phyloP scores from a whole-genome alignment of 306 rosid genomes.

The Cucurbita moschata region DNA sequence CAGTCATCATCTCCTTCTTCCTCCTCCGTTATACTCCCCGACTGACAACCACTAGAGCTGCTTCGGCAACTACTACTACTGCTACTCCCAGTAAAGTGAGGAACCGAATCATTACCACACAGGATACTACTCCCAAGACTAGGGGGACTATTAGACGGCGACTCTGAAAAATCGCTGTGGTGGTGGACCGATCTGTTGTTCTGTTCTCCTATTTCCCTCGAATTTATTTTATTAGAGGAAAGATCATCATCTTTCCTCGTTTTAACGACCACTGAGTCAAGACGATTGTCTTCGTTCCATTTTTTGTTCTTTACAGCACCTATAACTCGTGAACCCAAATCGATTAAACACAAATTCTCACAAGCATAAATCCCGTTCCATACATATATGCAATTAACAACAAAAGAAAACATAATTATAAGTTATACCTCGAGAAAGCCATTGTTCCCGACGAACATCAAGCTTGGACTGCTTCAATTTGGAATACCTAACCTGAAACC shows the following conservation, averaged over 20 bases:
- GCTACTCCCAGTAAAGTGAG: slow-evolving; percentile 56
- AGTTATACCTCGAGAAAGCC: slow-evolving; percentile 75
- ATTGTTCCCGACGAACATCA: slow-evolving; percentile 96
- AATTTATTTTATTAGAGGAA: slow-evolving; percentile 37
- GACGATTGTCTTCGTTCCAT: slow-evolving; percentile 32
- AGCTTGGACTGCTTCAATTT: slow-evolving; percentile 96
- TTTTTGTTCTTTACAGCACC: slow-evolving; percentile 53
- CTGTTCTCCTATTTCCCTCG: slow-evolving; percentile 30
- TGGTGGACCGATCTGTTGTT: slow-evolving; percentile 33
- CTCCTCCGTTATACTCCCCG: slow-evolving; percentile 70
- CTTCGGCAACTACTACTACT: slow-evolving; percentile 44
- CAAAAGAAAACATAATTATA: neutral
- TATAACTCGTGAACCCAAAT: slow-evolving; percentile 24
- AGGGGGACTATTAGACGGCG: slow-evolving; percentile 42
- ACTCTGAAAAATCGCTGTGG: slow-evolving; percentile 46
- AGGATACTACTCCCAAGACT: slow-evolving; percentile 38
- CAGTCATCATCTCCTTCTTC: slow-evolving; percentile 61
- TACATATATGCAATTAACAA: neutral
- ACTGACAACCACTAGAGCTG: slow-evolving; percentile 46
- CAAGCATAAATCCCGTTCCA: neutral
- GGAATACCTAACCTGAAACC: slow-evolving; percentile 74
- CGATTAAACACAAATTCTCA: neutral
- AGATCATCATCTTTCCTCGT: slow-evolving; percentile 19
- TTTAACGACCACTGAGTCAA: slow-evolving; percentile 9
- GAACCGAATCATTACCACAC: slow-evolving; percentile 58